phyloP scores from a whole-genome alignment of 768 basidiomycete species.

The Pholiota microspora region DNA sequence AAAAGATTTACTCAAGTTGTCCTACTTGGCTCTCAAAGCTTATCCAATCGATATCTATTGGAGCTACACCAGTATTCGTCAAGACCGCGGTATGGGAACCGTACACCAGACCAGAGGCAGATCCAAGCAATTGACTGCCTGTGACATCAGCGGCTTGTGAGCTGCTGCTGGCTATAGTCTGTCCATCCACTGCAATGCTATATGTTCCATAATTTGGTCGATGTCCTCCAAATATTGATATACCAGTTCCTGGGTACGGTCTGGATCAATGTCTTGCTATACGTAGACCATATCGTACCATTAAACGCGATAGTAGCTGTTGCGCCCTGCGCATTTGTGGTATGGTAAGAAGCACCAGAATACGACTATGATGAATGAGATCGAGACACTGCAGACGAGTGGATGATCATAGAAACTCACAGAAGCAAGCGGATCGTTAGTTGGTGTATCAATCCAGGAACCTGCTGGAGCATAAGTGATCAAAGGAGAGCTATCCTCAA shows the following conservation, averaged over 20 bases:
- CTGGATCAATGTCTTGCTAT: not conserved
- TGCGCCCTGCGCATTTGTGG: constrained; percentile 41
- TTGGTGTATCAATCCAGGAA: constrained; percentile 48
- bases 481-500: constrained; percentile 56
- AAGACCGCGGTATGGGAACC: constrained; percentile 48
- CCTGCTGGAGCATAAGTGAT: constrained; percentile 47
- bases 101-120: constrained; percentile 37
- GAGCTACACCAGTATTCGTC: constrained; percentile 39
- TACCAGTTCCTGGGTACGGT: constrained; percentile 40
- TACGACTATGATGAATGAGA: constrained; percentile 32
- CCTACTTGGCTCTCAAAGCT: constrained; percentile 40
- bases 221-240: constrained; percentile 48
- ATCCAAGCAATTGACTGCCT: constrained; percentile 37
- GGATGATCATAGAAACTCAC: constrained; percentile 23
- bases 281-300: constrained; percentile 30
- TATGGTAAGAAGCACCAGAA: constrained; percentile 42
- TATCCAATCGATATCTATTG: constrained; percentile 52
- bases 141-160: constrained; percentile 27
- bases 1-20: constrained; percentile 30
- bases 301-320: constrained; percentile 49
- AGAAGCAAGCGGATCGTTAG: constrained; percentile 35
- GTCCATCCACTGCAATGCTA: constrained; percentile 42
- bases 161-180: constrained; percentile 30
- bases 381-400: not conserved
- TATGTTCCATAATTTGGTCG: constrained; percentile 47